phyloP scores from a whole-genome alignment of 192 early-diverging fungal genomes.

The Mortierella antarctica region DNA sequence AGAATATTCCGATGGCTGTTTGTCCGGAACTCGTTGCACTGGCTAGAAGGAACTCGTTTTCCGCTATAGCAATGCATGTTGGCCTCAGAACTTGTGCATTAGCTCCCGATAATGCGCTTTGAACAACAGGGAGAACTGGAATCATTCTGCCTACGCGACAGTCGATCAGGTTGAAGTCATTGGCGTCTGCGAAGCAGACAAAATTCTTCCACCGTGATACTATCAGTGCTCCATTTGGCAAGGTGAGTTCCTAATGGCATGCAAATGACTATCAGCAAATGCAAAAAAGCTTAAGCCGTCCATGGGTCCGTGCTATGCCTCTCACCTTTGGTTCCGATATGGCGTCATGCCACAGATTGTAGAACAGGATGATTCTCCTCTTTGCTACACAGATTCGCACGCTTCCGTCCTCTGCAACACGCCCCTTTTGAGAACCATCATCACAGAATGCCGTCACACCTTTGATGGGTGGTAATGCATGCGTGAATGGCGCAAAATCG shows the following conservation, averaged over 20 bases:
- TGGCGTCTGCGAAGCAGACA: slow-evolving; percentile 76
- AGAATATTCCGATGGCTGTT: slow-evolving; percentile 78
- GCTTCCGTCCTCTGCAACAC: slow-evolving; percentile 60
- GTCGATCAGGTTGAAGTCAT: slow-evolving; percentile 78
- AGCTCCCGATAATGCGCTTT: slow-evolving; percentile 19
- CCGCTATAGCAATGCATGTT: slow-evolving; percentile 66
- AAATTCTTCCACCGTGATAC: slow-evolving; percentile 63
- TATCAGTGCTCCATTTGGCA: slow-evolving; percentile 70
- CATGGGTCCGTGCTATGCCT: not conserved
- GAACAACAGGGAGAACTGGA: slow-evolving; percentile 36
- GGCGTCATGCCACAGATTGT: slow-evolving; percentile 44
- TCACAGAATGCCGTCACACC: slow-evolving; percentile 70
- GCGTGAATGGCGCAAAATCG: slow-evolving; percentile 58
- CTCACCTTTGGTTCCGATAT: slow-evolving; percentile 43
- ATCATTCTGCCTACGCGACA: slow-evolving; percentile 39
- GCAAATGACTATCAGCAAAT: not conserved
- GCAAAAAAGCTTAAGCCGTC: not conserved
- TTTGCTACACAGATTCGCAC: slow-evolving; percentile 63
- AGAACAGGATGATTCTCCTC: slow-evolving; percentile 58
- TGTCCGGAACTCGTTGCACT: slow-evolving; percentile 46
- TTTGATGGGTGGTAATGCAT: slow-evolving; percentile 59
- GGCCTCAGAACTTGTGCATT: slow-evolving; percentile 60
- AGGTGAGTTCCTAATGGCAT: slow-evolving; percentile 65
- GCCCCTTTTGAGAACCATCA: slow-evolving; percentile 59
- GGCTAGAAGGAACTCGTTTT: slow-evolving; percentile 80